Evolutionary conservation across 169 alveolate genomes (phyloP).

Genomic region (Eimeria falciformis): DNA sequence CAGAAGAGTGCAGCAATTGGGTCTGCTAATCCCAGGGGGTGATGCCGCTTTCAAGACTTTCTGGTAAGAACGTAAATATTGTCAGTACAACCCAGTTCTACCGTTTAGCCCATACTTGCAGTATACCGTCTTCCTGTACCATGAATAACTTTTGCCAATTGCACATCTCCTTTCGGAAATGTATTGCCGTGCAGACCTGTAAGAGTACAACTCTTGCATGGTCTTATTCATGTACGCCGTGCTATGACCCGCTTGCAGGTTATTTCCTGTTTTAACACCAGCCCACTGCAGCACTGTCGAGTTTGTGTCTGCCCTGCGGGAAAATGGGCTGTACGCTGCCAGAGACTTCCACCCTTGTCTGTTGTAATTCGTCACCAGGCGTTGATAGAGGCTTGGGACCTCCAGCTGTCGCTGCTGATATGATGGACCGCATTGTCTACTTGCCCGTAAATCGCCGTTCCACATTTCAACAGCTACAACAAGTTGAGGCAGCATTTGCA

Average conservation of each 20-base stretch:
- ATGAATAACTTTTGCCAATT: too few relatives aligned
- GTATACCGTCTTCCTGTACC: too few relatives aligned
- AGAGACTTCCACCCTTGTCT: slow-evolving; percentile 66
- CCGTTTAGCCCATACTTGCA: too few relatives aligned
- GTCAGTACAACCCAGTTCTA: too few relatives aligned
- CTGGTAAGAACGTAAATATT: slow-evolving; percentile 1
- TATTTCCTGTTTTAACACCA: slow-evolving; percentile 44
- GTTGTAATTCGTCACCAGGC: neutral
- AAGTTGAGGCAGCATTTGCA: slow-evolving; percentile 65
- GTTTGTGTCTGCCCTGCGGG: slow-evolving; percentile 44
- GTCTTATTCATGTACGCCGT: too few relatives aligned
- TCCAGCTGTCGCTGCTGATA: slow-evolving; percentile 33
- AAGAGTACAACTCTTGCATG: too few relatives aligned
- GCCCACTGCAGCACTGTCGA: slow-evolving; percentile 2
- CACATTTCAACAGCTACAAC: slow-evolving; percentile 40
- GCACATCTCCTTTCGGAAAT: too few relatives aligned
- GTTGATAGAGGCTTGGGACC: neutral
- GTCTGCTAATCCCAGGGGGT: slow-evolving; percentile 45
- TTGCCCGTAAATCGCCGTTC: slow-evolving; percentile 58
- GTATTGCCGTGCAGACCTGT: too few relatives aligned
- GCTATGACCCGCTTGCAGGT: slow-evolving; percentile 1
- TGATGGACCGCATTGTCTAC: slow-evolving; percentile 67
- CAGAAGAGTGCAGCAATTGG: slow-evolving; percentile 41
- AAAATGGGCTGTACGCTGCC: slow-evolving; percentile 55
- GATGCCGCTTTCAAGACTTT: slow-evolving; percentile 58